These are phyloP conservation scores for Pseudocercospora crystallina DNA, from an alignment of 2,329 filamentous ascomycete species.

Conservation along the genomic window DNA sequence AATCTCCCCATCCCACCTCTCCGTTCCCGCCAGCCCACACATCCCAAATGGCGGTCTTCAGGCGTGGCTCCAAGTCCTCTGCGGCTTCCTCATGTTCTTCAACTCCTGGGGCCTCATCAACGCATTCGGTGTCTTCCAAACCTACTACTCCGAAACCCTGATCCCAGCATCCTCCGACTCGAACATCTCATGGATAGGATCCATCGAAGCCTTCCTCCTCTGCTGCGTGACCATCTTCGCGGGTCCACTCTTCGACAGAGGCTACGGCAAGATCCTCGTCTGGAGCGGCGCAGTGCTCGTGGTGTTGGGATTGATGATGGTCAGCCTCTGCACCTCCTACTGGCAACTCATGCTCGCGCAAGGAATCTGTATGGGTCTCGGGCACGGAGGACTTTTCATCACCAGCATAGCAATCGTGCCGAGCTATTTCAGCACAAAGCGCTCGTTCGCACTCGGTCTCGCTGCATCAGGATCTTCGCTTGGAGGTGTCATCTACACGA, in stretches of 20 bases:
- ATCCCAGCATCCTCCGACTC: conserved; percentile 5
- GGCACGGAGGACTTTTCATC: conserved; percentile 59
- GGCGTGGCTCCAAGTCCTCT: conserved; percentile 49
- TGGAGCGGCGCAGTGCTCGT: conserved; percentile 40
- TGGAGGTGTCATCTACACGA: conserved; percentile 54
- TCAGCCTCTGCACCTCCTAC: conserved; percentile 46
- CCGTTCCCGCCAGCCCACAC: conserved; percentile 17
- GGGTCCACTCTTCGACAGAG: conserved; percentile 51
- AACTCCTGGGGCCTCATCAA: conserved; percentile 41
- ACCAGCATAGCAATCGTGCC: conserved; percentile 63
- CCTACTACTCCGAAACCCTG: conserved; percentile 46
- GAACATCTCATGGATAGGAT: conserved; percentile 52
- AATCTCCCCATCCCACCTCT: conserved; percentile 24
- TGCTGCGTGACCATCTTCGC: conserved; percentile 50
- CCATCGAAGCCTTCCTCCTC: conserved; percentile 51
- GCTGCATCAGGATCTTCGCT: conserved; percentile 58
- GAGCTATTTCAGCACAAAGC: conserved; percentile 60
- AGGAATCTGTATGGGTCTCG: conserved; percentile 43
- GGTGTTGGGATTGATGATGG: conserved; percentile 53
- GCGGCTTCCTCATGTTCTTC: conserved; percentile 47
- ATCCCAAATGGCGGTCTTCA: conserved; percentile 43
- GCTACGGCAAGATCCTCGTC: conserved; percentile 46
- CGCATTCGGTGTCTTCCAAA: conserved; percentile 47
- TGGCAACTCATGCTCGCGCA: conserved; percentile 56
- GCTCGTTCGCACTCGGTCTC: conserved; percentile 58